Percentiles rank a stretch among this genome's conserved stretches.
Conservation (phyloP, 345 rosid genomes). For the Xanthoceras sorbifolium region DNA sequence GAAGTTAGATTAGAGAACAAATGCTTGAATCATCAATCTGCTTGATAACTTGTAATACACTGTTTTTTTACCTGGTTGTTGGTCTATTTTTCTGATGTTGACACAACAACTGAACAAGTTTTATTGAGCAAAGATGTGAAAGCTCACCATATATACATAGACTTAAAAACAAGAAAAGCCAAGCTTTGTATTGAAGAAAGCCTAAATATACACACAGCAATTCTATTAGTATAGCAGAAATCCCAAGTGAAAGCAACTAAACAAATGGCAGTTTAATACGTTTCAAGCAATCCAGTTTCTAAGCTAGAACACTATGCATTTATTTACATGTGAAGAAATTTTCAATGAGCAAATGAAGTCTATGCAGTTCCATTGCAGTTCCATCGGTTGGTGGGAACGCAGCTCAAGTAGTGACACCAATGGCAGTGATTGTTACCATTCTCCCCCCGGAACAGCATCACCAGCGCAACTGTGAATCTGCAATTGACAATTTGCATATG, state of each 20-base stretch:
- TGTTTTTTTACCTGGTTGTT: not conserved
- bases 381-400: slow-evolving; percentile 83
- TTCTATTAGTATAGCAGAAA: not conserved
- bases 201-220: not conserved
- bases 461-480: slow-evolving; percentile 61
- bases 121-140: not conserved
- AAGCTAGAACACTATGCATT: slow-evolving; percentile 10
- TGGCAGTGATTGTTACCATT: slow-evolving; percentile 67
- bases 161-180: not conserved
- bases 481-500: not conserved
- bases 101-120: not conserved
- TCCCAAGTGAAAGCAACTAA: not conserved
- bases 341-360: not conserved
- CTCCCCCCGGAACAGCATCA: slow-evolving; percentile 70
- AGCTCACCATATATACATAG: not conserved
- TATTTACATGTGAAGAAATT: not conserved
- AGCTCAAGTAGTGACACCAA: slow-evolving; percentile 90
- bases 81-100: not conserved
- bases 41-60: not conserved
- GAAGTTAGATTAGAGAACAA: not conserved
- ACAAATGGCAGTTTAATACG: not conserved
- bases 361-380: slow-evolving; percentile 43
- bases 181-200: not conserved
- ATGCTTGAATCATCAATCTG: not conserved
- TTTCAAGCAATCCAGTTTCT: slow-evolving; percentile 4